phyloP scores from a whole-genome alignment of 2,329 filamentous ascomycete species.

The Cordyceps farinosa region DNA sequence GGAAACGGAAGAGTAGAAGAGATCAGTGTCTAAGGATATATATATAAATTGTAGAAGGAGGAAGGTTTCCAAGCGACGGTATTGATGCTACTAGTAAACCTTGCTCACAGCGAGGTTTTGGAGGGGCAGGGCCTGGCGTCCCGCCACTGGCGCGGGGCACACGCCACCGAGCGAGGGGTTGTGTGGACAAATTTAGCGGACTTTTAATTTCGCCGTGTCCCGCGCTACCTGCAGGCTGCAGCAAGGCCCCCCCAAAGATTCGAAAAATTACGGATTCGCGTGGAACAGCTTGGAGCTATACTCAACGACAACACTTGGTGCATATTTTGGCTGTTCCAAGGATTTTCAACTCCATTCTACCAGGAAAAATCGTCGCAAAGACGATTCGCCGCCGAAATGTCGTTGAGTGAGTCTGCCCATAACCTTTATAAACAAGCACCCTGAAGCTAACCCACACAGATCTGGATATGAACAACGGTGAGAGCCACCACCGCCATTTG shows the following conservation, averaged over 20 bases:
- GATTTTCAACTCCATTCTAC: conserved; percentile 4
- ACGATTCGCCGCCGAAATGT: conserved; percentile 20
- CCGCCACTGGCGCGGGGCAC: conserved; percentile 16
- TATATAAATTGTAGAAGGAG: neutral
- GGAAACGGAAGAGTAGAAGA: neutral
- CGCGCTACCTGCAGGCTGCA: conserved; percentile 11
- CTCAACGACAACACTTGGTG: conserved; percentile 11
- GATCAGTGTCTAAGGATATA: neutral
- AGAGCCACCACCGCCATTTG: conserved; percentile 22
- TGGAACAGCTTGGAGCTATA: conserved; percentile 17
- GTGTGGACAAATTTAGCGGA: conserved; percentile 13
- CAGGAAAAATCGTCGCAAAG: conserved; percentile 12
- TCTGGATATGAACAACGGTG: conserved; percentile 82
- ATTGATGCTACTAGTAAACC: neutral
- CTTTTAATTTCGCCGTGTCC: conserved; percentile 19
- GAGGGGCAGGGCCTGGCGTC: conserved; percentile 11
- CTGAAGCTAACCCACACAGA: conserved; percentile 51
- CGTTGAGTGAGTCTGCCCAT: conserved; percentile 25
- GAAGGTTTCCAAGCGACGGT: neutral
- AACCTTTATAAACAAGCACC: neutral
- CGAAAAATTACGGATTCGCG: conserved; percentile 24
- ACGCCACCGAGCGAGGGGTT: conserved; percentile 16
- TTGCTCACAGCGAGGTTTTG: neutral
- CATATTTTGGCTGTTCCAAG: conserved; percentile 15
- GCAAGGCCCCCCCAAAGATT: conserved; percentile 23